These are phyloP conservation scores for Alternaria consortialis DNA, from an alignment of 2,329 filamentous ascomycete genomes.

Conservation along the genomic window DNA sequence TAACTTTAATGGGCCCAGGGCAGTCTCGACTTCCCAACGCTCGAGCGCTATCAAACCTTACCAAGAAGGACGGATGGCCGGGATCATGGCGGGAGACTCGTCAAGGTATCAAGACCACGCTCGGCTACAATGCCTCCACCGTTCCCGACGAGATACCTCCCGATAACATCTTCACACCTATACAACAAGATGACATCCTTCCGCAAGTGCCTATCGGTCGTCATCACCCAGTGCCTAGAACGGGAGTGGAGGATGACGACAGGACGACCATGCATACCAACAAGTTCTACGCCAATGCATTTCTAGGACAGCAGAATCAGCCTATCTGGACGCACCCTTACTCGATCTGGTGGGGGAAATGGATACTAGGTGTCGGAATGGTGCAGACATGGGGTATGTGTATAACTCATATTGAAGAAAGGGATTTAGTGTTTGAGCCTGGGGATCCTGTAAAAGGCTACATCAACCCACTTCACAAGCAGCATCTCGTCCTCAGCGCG, in stretches of 20 bases:
- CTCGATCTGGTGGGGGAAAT: conserved; percentile 56
- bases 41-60: neutral
- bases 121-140: conserved; percentile 14
- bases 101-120: conserved; percentile 12
- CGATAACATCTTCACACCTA: conserved; percentile 54
- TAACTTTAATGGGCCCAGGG: conserved; percentile 18
- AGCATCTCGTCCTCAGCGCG: conserved; percentile 82
- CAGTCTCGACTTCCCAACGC: conserved; percentile 3
- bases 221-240: conserved; percentile 54
- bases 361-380: conserved; percentile 68
- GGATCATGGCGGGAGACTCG: conserved; percentile 20
- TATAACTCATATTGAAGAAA: conserved; percentile 68
- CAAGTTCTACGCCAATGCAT: conserved; percentile 77
- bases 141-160: conserved; percentile 19
- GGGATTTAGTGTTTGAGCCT: conserved; percentile 72
- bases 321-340: conserved; percentile 76
- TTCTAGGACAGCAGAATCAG: conserved; percentile 74
- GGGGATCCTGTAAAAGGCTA: conserved; percentile 60
- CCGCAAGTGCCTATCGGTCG: conserved; percentile 50
- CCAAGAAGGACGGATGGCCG: conserved; percentile 12
- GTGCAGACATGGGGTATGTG: conserved; percentile 41
- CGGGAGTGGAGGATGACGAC: conserved; percentile 52
- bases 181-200: conserved; percentile 53
- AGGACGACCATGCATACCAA: conserved; percentile 70
- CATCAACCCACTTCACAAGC: conserved; percentile 77